Evolutionary conservation across 139 green algal species (phyloP).

Genomic region (Tetraselmis chui): DNA sequence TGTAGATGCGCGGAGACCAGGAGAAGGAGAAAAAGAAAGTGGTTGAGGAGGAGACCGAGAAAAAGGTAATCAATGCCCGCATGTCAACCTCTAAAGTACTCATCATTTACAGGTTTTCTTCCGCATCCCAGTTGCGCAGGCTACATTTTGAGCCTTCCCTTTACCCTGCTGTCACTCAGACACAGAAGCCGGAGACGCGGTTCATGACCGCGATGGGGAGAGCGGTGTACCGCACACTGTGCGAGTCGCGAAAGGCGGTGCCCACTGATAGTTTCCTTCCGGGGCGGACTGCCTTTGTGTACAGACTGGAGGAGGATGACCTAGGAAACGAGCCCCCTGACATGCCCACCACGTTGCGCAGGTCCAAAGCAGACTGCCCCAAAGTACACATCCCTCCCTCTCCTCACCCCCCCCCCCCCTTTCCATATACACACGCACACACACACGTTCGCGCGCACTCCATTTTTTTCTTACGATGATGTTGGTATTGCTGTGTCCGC

Average conservation of each 20-base stretch:
- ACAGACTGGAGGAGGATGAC: constrained; percentile 16
- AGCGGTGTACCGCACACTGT: constrained; percentile 50
- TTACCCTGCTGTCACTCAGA: too few species aligned
- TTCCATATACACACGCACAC: too few species aligned
- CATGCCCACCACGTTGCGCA: constrained; percentile 77
- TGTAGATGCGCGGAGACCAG: neutral
- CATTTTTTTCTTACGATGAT: too few species aligned
- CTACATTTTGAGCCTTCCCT: too few species aligned
- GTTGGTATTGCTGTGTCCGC: too few species aligned
- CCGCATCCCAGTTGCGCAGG: too few species aligned
- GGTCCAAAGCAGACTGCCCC: constrained; percentile 85
- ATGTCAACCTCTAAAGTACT: too few species aligned
- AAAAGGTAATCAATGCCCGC: neutral
- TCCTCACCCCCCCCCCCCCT: neutral
- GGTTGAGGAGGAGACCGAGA: constrained; percentile 10
- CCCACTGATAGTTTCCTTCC: constrained; percentile 62
- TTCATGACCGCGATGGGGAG: constrained; percentile 43
- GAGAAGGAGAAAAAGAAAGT: constrained; percentile 1
- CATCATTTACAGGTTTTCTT: too few species aligned
- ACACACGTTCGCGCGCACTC: neutral
- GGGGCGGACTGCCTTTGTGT: constrained; percentile 78
- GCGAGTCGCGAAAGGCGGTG: constrained; percentile 25
- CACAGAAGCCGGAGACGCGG: constrained; percentile 20
- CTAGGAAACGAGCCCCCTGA: constrained; percentile 19
- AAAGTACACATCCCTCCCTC: constrained; percentile 24